These are phyloP conservation scores for Vaccinium darrowii DNA, from an alignment of 148 eudicot species.

Conservation along the genomic window DNA sequence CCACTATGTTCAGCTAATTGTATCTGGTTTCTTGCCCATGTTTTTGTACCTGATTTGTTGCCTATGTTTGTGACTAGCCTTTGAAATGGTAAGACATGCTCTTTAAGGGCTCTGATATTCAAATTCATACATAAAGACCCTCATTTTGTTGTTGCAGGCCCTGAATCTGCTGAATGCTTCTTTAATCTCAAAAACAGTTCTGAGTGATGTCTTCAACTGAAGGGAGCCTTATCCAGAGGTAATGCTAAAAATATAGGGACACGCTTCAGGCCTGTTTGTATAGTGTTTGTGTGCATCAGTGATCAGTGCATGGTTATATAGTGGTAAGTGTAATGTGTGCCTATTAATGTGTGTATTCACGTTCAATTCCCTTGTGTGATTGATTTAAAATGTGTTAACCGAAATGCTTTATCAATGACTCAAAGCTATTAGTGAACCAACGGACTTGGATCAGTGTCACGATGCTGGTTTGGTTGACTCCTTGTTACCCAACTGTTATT, in stretches of 20 bases:
- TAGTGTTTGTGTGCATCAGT: background rate
- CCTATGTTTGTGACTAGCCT: background rate
- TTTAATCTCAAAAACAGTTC: conserved; percentile 7
- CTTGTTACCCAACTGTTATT: too few relatives aligned
- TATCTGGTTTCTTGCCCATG: too few relatives aligned
- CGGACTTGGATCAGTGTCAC: background rate
- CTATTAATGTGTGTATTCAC: background rate
- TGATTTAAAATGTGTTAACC: background rate
- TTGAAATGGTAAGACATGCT: background rate
- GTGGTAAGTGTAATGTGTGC: background rate
- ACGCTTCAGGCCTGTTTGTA: too few relatives aligned
- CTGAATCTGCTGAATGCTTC: conserved; percentile 6
- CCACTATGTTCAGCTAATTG: background rate
- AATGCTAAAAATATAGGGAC: background rate
- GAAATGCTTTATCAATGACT: background rate
- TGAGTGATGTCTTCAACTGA: conserved; percentile 1
- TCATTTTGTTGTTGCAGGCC: conserved; percentile 4
- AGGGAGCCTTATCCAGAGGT: background rate
- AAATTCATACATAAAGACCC: background rate
- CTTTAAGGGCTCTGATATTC: conserved; percentile 3
- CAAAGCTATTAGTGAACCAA: background rate
- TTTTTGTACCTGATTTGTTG: background rate
- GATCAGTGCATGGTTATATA: background rate
- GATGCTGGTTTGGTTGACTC: too few relatives aligned
- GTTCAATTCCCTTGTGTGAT: background rate